These are phyloP conservation scores for Geranium rotundifolium DNA, from an alignment of 345 rosid genomes.

Conservation along the genomic window DNA sequence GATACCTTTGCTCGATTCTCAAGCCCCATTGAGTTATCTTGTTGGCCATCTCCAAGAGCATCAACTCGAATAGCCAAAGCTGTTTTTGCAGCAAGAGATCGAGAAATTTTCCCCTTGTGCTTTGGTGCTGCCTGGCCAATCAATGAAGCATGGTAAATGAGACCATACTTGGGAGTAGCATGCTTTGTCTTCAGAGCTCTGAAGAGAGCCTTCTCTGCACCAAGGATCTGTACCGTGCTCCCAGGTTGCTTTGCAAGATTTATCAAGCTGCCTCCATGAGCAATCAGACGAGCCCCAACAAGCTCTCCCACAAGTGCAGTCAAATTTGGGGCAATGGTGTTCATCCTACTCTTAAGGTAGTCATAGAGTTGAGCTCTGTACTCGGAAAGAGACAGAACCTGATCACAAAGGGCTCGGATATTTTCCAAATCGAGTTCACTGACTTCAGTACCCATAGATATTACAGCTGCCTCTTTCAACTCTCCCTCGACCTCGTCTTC, in stretches of 20 bases:
- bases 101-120: conserved; percentile 70
- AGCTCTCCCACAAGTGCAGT: conserved; percentile 94
- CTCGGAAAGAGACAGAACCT: conserved; percentile 72
- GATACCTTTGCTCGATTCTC: conserved; percentile 71
- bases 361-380: conserved; percentile 89
- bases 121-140: conserved; percentile 87
- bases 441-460: conserved; percentile 92
- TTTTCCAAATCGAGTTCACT: conserved; percentile 71
- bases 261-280: conserved; percentile 86
- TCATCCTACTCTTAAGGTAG: conserved; percentile 83
- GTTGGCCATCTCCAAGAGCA: conserved; percentile 80
- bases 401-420: conserved; percentile 74
- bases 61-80: conserved; percentile 28
- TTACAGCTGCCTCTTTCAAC: conserved; percentile 71
- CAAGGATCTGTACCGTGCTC: conserved; percentile 29
- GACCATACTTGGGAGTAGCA: conserved; percentile 81
- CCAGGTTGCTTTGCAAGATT: conserved; percentile 95
- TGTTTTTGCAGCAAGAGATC: neutral
- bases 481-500: conserved; percentile 66
- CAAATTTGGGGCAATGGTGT: conserved; percentile 85
- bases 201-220: neutral
- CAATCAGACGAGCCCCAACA: conserved; percentile 89
- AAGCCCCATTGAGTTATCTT: conserved; percentile 70
- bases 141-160: conserved; percentile 79
- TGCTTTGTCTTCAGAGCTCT: conserved; percentile 17